Evolutionary conservation across 208 protist genomes (phyloP).

Genomic region (Lotmaria passim): DNA sequence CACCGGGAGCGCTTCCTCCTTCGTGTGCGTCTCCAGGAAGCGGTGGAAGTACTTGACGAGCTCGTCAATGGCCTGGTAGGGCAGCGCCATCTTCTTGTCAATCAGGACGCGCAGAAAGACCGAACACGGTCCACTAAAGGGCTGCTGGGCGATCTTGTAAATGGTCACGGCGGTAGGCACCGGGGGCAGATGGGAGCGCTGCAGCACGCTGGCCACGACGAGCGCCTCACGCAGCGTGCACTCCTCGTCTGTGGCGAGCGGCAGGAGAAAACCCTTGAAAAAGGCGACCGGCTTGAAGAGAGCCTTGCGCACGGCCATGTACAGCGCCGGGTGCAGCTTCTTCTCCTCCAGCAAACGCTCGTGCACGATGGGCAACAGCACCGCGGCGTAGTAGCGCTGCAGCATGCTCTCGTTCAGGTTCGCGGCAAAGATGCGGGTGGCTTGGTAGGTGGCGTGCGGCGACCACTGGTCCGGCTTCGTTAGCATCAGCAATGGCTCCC

Average conservation of each 20-base stretch:
- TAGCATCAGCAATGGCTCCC: slow-evolving; percentile 98
- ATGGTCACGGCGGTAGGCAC: slow-evolving; percentile 94
- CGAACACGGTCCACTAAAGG: slow-evolving; percentile 89
- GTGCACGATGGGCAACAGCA: slow-evolving; percentile 97
- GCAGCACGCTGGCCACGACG: slow-evolving; percentile 94
- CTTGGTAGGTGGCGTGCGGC: slow-evolving; percentile 94
- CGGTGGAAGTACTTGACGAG: slow-evolving; percentile 96
- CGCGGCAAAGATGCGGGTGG: slow-evolving; percentile 97
- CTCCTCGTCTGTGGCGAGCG: slow-evolving; percentile 94
- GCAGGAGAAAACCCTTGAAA: slow-evolving; percentile 99
- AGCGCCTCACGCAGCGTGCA: slow-evolving; percentile 96
- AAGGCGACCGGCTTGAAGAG: slow-evolving; percentile 99
- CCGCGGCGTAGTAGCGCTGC: slow-evolving; percentile 97
- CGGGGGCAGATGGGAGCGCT: slow-evolving; percentile 91
- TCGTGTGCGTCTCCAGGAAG: slow-evolving; percentile 84
- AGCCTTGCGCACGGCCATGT: slow-evolving; percentile 97
- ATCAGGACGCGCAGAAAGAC: slow-evolving; percentile 97
- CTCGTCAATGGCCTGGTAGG: slow-evolving; percentile 95
- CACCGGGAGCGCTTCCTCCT: slow-evolving; percentile 92
- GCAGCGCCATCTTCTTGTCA: slow-evolving; percentile 98
- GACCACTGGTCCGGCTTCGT: slow-evolving; percentile 96
- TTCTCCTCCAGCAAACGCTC: slow-evolving; percentile 75
- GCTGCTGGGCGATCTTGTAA: slow-evolving; percentile 94
- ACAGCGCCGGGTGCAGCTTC: slow-evolving; percentile 98
- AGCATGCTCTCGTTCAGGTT: slow-evolving; percentile 97